phyloP scores from a whole-genome alignment of 148 eudicot genomes.

The Diospyros lotus region DNA sequence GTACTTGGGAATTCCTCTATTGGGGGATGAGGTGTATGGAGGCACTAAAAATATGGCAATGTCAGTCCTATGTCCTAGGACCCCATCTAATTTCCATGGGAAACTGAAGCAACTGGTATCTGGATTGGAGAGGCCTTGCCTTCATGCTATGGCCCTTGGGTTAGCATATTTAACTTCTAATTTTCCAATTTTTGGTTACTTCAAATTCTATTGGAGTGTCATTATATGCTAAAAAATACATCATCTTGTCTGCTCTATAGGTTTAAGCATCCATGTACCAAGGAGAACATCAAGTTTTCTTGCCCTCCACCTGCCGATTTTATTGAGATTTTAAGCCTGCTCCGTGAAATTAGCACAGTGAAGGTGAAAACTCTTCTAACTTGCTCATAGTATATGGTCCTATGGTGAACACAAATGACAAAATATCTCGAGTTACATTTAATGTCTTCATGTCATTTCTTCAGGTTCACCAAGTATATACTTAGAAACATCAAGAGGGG shows the following conservation, averaged over 20 bases:
- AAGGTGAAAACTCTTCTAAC: conserved; percentile 22
- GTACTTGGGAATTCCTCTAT: conserved; percentile 69
- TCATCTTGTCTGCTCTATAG: conserved; percentile 25
- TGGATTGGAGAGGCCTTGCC: conserved; percentile 77
- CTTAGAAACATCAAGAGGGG: background rate
- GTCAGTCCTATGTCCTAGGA: conserved; percentile 63
- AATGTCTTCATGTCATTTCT: background rate
- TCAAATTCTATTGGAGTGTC: background rate
- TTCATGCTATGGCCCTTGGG: conserved; percentile 96
- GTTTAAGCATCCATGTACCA: conserved; percentile 79
- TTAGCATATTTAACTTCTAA: conserved; percentile 21
- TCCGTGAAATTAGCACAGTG: conserved; percentile 40
- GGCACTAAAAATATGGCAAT: conserved; percentile 86
- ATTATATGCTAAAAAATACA: background rate
- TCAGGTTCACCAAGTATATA: background rate
- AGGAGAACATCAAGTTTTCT: conserved; percentile 60
- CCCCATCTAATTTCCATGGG: conserved; percentile 38
- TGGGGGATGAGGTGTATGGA: conserved; percentile 97
- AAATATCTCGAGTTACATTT: too few species aligned
- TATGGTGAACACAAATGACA: background rate
- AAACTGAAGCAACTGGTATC: conserved; percentile 52
- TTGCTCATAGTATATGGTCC: background rate
- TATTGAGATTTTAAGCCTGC: conserved; percentile 43
- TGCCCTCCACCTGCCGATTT: conserved; percentile 84
- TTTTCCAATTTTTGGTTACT: background rate